Base-by-base conservation (phyloP, 2,329 filamentous ascomycete genomes). In the Trichoderma endophyticum region DNA sequence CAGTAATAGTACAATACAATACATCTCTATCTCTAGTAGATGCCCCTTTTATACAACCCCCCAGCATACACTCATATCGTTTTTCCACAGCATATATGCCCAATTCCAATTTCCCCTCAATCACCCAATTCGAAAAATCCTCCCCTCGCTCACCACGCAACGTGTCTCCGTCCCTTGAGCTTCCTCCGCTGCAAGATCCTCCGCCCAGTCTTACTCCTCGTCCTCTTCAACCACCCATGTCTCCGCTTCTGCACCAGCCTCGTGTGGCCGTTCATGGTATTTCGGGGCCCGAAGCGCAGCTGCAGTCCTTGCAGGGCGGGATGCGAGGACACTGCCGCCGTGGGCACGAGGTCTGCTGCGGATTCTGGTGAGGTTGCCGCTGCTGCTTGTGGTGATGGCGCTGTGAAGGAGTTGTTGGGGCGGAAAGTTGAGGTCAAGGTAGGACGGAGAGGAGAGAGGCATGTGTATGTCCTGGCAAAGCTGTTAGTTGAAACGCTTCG, bases 201-300 rank as follows among this genome's bases (percentile, higher is more conserved):
- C 71, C 84, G 81, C 3, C 88, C 88, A 11, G 83, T 86, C 77
- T 83, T 84, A 60, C 84, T 85, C 75, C 84, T 81, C 75, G 84
- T 79, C 48, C 88, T 82, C 75, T 82, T 84, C 62, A 90, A 79
- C 76, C 89, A 90, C 1, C 88, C 89, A 74, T 87, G 85, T 75
- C 88, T 84, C 28, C 88, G 83, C 83, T 90, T 90, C 80, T 89
- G 86, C 15, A 89, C 79, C 69, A 90, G 81, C 43, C 88, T 83
- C 70, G 85, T 88, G 70, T 84, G 81, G 64, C 83, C 81, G 70
- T 86, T 84, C 86, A 89, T 86, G 36, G 86, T 90, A 77, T 88
- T 84, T 72, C 88, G 85, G 62, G 88, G 88, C 1, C 87, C 88
- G 81, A 85, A 90, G 70, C 88, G 86, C 74, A 89, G 81, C 81